These are phyloP conservation scores for Fraxinus quadrangulata DNA, from an alignment of 257 asterid species.

Conservation along the genomic window DNA sequence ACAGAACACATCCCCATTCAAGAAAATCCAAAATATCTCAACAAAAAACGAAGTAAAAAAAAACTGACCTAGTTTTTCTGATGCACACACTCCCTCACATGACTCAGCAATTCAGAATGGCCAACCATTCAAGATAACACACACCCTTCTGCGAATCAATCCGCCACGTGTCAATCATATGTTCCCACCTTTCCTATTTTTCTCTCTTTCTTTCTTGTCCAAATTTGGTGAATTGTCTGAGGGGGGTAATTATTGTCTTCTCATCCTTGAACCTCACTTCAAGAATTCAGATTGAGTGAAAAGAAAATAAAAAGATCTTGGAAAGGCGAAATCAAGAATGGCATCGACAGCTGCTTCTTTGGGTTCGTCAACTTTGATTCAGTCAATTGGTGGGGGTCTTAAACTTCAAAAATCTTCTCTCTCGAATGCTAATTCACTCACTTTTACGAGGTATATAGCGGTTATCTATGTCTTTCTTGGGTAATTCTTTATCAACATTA, in stretches of 20 bases:
- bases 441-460: conserved; percentile 50
- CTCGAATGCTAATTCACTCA: conserved; percentile 47
- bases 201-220: background rate
- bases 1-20: too few relatives aligned
- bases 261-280: background rate
- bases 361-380: conserved; percentile 79
- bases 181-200: background rate
- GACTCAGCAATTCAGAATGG: conserved; percentile 23
- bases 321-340: conserved; percentile 29
- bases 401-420: conserved; percentile 50
- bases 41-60: background rate
- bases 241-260: background rate
- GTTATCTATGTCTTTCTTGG: conserved; percentile 9
- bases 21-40: background rate
- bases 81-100: background rate
- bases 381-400: conserved; percentile 54
- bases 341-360: conserved; percentile 75
- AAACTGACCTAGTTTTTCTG: background rate
- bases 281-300: conserved; percentile 22
- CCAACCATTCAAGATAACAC: conserved; percentile 81
- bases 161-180: conserved; percentile 40
- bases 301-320: background rate
- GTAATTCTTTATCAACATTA: background rate
- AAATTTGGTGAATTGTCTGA: background rate
- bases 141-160: conserved; percentile 18